These are phyloP conservation scores for Yamadazyma laniorum DNA, from an alignment of 805 yeast genomes.

Conservation along the genomic window DNA sequence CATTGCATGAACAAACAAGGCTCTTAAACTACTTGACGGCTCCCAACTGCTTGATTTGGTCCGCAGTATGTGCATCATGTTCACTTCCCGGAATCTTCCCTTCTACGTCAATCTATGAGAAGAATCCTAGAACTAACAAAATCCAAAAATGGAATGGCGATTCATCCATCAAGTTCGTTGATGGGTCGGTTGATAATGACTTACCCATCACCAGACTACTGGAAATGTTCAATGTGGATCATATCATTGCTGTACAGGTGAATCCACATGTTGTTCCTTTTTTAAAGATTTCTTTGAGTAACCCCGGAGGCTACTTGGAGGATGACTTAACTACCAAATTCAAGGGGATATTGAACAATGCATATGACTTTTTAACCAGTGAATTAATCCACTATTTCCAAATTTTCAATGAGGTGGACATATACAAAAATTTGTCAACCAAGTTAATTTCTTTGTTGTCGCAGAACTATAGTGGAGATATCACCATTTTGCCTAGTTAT, in stretches of 20 bases:
- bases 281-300: constrained; percentile 62
- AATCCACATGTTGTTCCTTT: constrained; percentile 95
- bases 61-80: constrained; percentile 91
- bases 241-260: constrained; percentile 95
- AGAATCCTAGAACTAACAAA: constrained; percentile 68
- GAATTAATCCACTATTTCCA: constrained; percentile 80
- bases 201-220: constrained; percentile 85
- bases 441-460: constrained; percentile 73
- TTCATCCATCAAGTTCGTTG: constrained; percentile 77
- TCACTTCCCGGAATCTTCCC: constrained; percentile 91
- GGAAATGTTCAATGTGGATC: constrained; percentile 97
- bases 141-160: constrained; percentile 79
- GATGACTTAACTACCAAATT: constrained; percentile 56
- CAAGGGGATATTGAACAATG: constrained; percentile 49
- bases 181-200: constrained; percentile 95
- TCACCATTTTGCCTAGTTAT: constrained; percentile 84
- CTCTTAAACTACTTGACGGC: constrained; percentile 77
- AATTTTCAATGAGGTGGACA: constrained; percentile 70
- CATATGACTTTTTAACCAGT: constrained; percentile 58
- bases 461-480: constrained; percentile 90
- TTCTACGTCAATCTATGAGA: constrained; percentile 80
- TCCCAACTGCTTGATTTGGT: constrained; percentile 80
- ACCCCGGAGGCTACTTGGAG: constrained; percentile 69
- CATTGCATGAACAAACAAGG: constrained; percentile 87
- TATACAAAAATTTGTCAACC: constrained; percentile 68